These are phyloP conservation scores for Ceratopteris richardii DNA, from an alignment of 75 land plant species.

Conservation along the genomic window DNA sequence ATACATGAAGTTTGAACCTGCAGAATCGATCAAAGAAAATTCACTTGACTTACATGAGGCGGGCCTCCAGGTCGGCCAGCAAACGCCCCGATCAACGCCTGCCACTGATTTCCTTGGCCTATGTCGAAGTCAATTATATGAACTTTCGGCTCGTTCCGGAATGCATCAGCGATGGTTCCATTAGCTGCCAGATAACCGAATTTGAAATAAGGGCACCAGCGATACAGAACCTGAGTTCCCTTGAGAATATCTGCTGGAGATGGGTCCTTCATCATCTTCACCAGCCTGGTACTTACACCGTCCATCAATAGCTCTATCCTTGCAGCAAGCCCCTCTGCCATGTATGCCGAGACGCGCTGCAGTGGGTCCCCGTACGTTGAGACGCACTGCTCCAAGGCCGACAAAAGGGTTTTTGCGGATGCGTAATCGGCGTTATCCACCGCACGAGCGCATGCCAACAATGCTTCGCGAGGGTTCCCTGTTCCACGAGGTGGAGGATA, in stretches of 20 bases:
- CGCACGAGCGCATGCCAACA: no score
- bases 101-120: conserved; percentile 97
- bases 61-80: conserved; percentile 40
- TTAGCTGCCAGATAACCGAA: conserved; percentile 97
- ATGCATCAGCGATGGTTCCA: conserved; percentile 88
- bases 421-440: no score
- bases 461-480: no score
- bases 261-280: no score
- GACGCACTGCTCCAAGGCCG: conserved; percentile 58
- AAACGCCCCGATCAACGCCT: conserved; percentile 52
- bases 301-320: conserved; percentile 26
- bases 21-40: no score
- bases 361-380: conserved; percentile 88
- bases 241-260: no score
- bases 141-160: conserved; percentile 62
- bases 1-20: no score
- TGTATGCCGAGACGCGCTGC: conserved; percentile 78
- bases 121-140: conserved; percentile 95
- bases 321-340: conserved; percentile 90
- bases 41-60: conserved; percentile 29
- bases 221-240: no score
- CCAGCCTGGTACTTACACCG: no score
- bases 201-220: conserved; percentile 64
- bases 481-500: no score
- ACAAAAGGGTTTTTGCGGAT: conserved; percentile 45